phyloP scores from a whole-genome alignment of 345 rosid species.

The Salix viminalis region DNA sequence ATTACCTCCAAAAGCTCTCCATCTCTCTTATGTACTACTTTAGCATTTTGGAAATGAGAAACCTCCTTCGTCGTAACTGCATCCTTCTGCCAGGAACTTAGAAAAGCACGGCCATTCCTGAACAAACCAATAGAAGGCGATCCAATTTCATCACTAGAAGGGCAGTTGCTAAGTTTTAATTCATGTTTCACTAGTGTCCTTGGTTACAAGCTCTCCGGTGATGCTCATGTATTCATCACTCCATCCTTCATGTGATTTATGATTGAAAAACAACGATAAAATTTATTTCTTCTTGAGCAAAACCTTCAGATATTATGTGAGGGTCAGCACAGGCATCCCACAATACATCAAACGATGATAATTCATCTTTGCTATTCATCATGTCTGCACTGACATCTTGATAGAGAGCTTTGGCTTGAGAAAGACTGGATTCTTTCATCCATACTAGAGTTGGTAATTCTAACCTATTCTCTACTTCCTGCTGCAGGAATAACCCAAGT shows the following conservation, averaged over 20 bases:
- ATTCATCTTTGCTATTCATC: slow-evolving; percentile 35
- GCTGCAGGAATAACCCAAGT: slow-evolving; percentile 48
- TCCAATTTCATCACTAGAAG: slow-evolving; percentile 31
- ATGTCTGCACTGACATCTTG: slow-evolving; percentile 33
- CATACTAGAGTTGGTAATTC: slow-evolving; percentile 49
- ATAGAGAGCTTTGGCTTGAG: slow-evolving; percentile 37
- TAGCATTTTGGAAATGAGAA: slow-evolving; percentile 48
- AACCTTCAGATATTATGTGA: slow-evolving; percentile 51
- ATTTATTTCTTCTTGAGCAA: slow-evolving; percentile 50
- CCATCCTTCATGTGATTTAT: slow-evolving; percentile 52
- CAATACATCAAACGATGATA: slow-evolving; percentile 36
- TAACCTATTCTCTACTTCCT: slow-evolving; percentile 50
- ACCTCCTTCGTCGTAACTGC: slow-evolving; percentile 34
- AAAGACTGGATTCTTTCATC: slow-evolving; percentile 46
- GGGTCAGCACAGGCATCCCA: slow-evolving; percentile 71
- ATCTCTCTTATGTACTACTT: slow-evolving; percentile 67
- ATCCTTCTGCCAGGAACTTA: slow-evolving; percentile 54
- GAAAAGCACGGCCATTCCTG: slow-evolving; percentile 32
- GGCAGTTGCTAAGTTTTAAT: slow-evolving; percentile 27
- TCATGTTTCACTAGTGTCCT: slow-evolving; percentile 30
- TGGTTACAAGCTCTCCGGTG: slow-evolving; percentile 28
- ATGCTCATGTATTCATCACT: slow-evolving; percentile 40
- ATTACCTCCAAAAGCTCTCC: slow-evolving; percentile 90
- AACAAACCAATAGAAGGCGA: slow-evolving; percentile 35
- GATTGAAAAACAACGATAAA: slow-evolving; percentile 39